Conservation (phyloP, 202 grass and related monocot species). For the Schoenoplectus tabernaemontani region DNA sequence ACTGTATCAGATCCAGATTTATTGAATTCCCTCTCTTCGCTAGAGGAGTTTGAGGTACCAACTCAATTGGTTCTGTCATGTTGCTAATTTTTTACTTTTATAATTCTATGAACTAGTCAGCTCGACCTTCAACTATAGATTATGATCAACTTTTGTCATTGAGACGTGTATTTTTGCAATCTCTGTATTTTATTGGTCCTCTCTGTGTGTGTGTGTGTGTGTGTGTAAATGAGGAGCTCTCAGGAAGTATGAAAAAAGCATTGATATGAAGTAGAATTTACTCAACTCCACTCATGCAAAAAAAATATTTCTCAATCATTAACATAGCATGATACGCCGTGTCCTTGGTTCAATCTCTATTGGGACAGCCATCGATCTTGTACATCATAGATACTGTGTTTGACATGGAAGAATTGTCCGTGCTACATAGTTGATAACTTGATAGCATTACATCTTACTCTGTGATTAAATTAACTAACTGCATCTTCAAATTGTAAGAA, state of each 20-base stretch:
- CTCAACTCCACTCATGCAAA: neutral
- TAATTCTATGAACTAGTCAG: neutral
- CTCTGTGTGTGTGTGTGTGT: neutral
- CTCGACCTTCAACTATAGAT: neutral
- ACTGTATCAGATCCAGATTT: constrained; percentile 85
- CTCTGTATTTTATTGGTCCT: neutral
- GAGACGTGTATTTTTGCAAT: neutral
- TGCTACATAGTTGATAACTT: neutral
- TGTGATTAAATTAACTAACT: neutral
- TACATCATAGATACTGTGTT: neutral
- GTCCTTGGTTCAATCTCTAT: neutral
- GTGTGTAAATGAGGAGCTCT: neutral
- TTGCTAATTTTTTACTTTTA: neutral
- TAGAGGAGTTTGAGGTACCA: constrained; percentile 87
- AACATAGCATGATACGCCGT: neutral
- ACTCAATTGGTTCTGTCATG: neutral
- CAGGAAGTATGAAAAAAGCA: neutral
- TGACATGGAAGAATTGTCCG: neutral
- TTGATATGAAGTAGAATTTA: neutral
- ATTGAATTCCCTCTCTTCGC: constrained; percentile 77
- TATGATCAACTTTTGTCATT: neutral
- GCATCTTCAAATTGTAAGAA: constrained; percentile 12
- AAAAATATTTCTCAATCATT: neutral
- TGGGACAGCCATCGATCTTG: neutral
- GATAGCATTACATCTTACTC: neutral